Conservation (phyloP, 352 stramenopile species). For the Globisporangium yorkense region DNA sequence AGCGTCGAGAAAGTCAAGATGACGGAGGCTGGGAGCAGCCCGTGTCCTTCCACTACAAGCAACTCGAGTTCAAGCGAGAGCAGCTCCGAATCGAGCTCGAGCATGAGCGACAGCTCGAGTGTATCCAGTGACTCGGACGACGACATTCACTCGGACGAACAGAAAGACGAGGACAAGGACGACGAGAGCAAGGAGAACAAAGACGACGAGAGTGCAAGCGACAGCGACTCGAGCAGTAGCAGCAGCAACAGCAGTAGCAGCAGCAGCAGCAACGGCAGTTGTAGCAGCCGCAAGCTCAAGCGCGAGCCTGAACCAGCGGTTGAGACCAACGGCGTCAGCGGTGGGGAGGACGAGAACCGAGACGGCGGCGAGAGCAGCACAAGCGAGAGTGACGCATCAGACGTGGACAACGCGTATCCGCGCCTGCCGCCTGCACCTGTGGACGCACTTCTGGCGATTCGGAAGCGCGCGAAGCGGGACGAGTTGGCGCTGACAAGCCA, state of each 20-base stretch:
- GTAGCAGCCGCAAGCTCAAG: not conserved
- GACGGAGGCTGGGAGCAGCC: slow-evolving; percentile 29
- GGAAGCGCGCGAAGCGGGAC: slow-evolving; percentile 44
- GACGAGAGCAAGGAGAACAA: slow-evolving; percentile 6
- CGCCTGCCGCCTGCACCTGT: slow-evolving; percentile 46
- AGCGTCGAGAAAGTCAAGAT: slow-evolving; percentile 3
- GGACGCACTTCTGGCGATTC: slow-evolving; percentile 46
- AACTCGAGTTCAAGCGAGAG: slow-evolving; percentile 25
- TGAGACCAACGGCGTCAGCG: not conserved
- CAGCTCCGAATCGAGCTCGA: slow-evolving; percentile 18
- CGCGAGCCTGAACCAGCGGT: not conserved
- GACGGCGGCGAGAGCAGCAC: slow-evolving; percentile 32
- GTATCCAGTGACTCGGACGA: slow-evolving; percentile 20
- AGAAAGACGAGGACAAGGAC: slow-evolving; percentile 6
- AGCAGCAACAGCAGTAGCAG: slow-evolving; percentile 12
- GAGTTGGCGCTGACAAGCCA: slow-evolving; percentile 43
- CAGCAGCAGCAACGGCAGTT: slow-evolving; percentile 1
- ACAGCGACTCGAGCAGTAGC: slow-evolving; percentile 27
- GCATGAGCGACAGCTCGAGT: slow-evolving; percentile 13
- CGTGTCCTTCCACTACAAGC: slow-evolving; percentile 28
- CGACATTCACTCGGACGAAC: slow-evolving; percentile 2
- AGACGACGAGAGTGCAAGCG: slow-evolving; percentile 18
- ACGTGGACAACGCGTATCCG: slow-evolving; percentile 61
- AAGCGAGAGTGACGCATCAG: slow-evolving; percentile 49
- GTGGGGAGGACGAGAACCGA: not conserved